Percentiles rank a stretch among this genome's conserved stretches.
Conservation (phyloP, 768 basidiomycete genomes). For the Macrocybe gigantea region DNA sequence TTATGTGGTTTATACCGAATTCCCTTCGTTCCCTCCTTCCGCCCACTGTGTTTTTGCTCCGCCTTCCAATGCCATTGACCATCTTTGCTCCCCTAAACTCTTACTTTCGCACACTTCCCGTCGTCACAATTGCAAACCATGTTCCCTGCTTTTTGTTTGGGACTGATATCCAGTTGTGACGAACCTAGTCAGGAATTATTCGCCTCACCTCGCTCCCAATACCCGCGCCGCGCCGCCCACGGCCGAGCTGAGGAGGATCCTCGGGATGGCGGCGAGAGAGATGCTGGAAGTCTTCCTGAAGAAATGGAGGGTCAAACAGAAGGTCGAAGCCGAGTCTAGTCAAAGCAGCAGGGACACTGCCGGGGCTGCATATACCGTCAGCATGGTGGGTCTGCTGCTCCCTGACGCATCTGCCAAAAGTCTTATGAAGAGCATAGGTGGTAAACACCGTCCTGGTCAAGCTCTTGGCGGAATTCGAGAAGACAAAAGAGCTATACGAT, state of each 20-base stretch:
- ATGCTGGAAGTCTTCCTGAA: slow-evolving; percentile 72
- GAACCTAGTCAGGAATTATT: slow-evolving; percentile 91
- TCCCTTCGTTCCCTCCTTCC: slow-evolving; percentile 6
- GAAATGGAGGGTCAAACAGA: slow-evolving; percentile 48
- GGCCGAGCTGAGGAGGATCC: slow-evolving; percentile 57
- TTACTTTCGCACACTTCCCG: slow-evolving; percentile 18
- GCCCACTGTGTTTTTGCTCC: slow-evolving; percentile 7
- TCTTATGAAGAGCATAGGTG: slow-evolving; percentile 32
- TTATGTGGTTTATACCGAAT: slow-evolving; percentile 14
- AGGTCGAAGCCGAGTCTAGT: slow-evolving; percentile 23
- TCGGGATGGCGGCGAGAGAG: slow-evolving; percentile 60
- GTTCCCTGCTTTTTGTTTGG: slow-evolving; percentile 32
- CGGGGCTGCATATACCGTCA: slow-evolving; percentile 7
- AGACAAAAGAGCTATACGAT: slow-evolving; percentile 53
- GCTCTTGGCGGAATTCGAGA: slow-evolving; percentile 57
- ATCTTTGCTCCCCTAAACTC: slow-evolving; percentile 5
- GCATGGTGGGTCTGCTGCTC: slow-evolving; percentile 1
- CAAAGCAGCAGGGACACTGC: slow-evolving; percentile 5
- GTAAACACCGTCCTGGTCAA: slow-evolving; percentile 83
- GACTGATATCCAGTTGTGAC: slow-evolving; percentile 77
- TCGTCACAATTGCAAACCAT: too few relatives aligned
- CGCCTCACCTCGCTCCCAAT: slow-evolving; percentile 73
- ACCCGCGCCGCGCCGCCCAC: slow-evolving; percentile 66
- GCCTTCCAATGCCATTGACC: slow-evolving; percentile 19
- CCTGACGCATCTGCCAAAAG: not conserved